Evolutionary conservation across 352 stramenopile species (phyloP), one percentile per base, ranked within the genome.

Genomic region (Peronosclerospora sorghi): DNA sequence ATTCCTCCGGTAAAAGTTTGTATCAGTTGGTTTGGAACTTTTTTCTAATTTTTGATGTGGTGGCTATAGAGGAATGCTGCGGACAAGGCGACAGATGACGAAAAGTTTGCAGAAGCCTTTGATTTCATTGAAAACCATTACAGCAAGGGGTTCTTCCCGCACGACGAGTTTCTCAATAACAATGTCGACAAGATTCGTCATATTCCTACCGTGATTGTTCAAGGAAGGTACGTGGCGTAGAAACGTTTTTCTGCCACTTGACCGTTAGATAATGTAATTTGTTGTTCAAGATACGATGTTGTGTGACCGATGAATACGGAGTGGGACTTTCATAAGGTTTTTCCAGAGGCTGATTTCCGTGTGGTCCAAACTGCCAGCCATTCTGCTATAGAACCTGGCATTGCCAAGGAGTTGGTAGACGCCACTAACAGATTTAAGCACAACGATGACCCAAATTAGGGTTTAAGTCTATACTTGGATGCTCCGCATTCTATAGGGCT

Each of bases 111-210:
- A 6, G 72, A 94, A 49, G 82, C 87, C 1, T 96, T 96, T 54
- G 86, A 83, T 20, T 73, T 86, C 35, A 96, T 96, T 48, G 87
- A 96, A 63, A 95, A 92, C 66, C 86, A 96, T 54, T 96, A 93
- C 59, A 77, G 96, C 65, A 76, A 85, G 35, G 87, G 81, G 15
- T 96, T 94, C 61, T 95, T 96, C 58, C 73, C 82, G 6, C 70
- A 35, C 17, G 77, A 94, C 50, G 70, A 83, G 35, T 95, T 91
- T 43, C 51, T 96, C 37, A 79, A 95, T 32, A 79, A 94, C 40
- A 86, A 96, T 48, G 74, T 75, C 26, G 65, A 86, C 60, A 90
- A 91, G 66, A 95, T 96, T 57, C 75, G 78, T 34, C 76, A 96
- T 59, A 95, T 96, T 54, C 86, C 86, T 6, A 92, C 78, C 3